Evolutionary conservation across 768 basidiomycete genomes (phyloP), one percentile per base, ranked within the genome.

Genomic region (Hericium coralloides): DNA sequence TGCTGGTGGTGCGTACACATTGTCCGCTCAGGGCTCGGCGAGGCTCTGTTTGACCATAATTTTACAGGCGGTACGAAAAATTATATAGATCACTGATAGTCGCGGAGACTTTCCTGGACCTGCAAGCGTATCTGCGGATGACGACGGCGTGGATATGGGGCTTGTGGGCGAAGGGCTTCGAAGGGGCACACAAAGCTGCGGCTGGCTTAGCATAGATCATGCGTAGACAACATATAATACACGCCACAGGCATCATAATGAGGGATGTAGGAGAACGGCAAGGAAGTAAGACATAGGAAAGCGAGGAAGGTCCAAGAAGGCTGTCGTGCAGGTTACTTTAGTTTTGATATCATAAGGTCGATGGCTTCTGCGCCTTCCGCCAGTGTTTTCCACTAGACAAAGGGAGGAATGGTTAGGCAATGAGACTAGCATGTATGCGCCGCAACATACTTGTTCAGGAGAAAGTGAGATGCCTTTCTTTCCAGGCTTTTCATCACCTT

Each of bases 381-480:
- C 7, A 63, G 55, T 49, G 12, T 25, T 20, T 58, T 57, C 62
- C 62, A 63, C 62, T 63, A 31, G 52, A 87, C 6, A 31, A 31
- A 80, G 87, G 59, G 4, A 60, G 22, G 4, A 26, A 41, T 23
- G n/a, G 38, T 54, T 37, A 58, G 41, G 6, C 17, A 55, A 18
- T 8, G 15, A 9, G 37, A 23, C 22, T 12, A 57, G 18, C 4
- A 41, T 1, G 31, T 9, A n/a, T 2, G n/a, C 15, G 38, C 15
- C 51, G n/a, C 31, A 43, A 65, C 72, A 49, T 59, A 85, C 85
- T 76, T 89, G 87, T 18, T 90, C 88, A 2, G 72, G 49, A 14
- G 72, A 68, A 25, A 92, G 73, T 0, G 85, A 78, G 53, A 92
- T 87, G 9, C 89, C 90, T 63, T 91, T 92, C 69, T 89, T 92